phyloP scores from a whole-genome alignment of 352 stramenopile genomes.

The Phytophthora idaei region DNA sequence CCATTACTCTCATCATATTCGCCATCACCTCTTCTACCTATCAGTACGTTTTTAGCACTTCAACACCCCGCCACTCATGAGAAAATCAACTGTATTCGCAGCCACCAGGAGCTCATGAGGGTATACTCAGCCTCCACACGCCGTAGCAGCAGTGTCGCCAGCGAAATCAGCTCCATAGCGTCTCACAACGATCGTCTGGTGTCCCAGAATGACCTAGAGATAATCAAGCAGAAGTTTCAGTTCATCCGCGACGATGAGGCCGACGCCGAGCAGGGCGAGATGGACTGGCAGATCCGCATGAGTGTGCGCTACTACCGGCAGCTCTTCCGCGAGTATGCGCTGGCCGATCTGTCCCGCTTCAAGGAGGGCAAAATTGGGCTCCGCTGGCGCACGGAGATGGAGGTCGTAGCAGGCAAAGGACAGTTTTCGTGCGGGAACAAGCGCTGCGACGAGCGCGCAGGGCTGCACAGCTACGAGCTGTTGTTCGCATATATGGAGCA shows the following conservation, averaged over 20 bases:
- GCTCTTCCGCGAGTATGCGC: conserved; percentile 85
- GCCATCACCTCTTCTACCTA: conserved; percentile 7
- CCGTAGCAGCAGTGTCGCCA: conserved; percentile 23
- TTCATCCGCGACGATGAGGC: conserved; percentile 80
- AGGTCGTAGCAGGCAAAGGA: conserved; percentile 79
- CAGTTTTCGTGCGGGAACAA: conserved; percentile 85
- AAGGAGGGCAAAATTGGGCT: conserved; percentile 72
- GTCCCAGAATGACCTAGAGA: conserved; percentile 42
- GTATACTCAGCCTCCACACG: conserved; percentile 36
- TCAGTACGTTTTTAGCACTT: conserved; percentile 2
- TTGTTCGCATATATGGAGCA: conserved; percentile 81
- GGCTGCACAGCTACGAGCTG: conserved; percentile 79
- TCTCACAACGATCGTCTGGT: not conserved
- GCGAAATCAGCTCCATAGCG: conserved; percentile 17
- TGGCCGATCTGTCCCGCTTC: conserved; percentile 73
- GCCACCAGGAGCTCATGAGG: conserved; percentile 62
- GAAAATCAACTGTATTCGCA: conserved; percentile 18
- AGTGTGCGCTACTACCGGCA: conserved; percentile 85
- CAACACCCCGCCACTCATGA: not conserved
- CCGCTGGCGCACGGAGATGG: conserved; percentile 78
- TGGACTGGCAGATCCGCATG: conserved; percentile 82
- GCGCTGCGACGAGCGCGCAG: conserved; percentile 47
- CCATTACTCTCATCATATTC: not conserved
- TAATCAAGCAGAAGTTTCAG: conserved; percentile 65
- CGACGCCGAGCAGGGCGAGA: conserved; percentile 49